Percentiles rank a stretch among this genome's conserved stretches.
Evolutionary conservation across 768 basidiomycete genomes (phyloP).

Genomic region (Steccherinum ochraceum): DNA sequence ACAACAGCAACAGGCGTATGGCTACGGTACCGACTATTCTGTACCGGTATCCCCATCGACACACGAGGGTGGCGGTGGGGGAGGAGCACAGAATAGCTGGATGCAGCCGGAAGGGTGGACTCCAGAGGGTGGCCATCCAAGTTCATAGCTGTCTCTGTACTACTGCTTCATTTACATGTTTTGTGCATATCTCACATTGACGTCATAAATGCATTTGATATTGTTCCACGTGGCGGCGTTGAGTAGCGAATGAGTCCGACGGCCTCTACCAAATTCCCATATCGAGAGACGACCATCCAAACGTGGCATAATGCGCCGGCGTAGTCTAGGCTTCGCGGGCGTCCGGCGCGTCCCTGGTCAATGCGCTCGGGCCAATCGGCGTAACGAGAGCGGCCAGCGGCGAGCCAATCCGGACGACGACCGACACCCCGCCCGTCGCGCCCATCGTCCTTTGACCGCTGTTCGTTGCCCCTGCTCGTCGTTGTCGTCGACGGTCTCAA

Average conservation of each 20-base stretch:
- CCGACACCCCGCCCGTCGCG: not conserved
- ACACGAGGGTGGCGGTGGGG: too few species aligned
- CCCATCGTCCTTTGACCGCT: not conserved
- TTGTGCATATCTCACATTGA: too few species aligned
- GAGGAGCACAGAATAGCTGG: too few species aligned
- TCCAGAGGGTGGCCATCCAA: not conserved
- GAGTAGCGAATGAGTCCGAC: not conserved
- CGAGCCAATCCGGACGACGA: too few species aligned
- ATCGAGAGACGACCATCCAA: not conserved
- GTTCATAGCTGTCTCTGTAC: not conserved
- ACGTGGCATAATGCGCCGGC: too few species aligned
- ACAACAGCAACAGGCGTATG: conserved; percentile 11
- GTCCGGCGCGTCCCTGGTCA: too few species aligned
- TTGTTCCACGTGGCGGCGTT: not conserved
- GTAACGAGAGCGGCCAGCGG: too few species aligned
- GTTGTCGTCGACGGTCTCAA: too few species aligned
- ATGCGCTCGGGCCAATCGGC: too few species aligned
- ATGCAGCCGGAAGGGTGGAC: too few species aligned
- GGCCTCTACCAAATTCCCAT: not conserved
- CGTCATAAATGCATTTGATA: not conserved
- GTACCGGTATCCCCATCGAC: too few species aligned
- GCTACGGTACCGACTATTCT: conserved; percentile 10
- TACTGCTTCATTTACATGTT: too few species aligned
- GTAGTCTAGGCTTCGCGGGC: not conserved
- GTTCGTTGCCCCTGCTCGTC: not conserved